A percentile compares a stretch with the other conserved stretches of the same genome.
Evolutionary conservation across 768 basidiomycete genomes (phyloP).

Genomic region (Lactarius hatsudake): DNA sequence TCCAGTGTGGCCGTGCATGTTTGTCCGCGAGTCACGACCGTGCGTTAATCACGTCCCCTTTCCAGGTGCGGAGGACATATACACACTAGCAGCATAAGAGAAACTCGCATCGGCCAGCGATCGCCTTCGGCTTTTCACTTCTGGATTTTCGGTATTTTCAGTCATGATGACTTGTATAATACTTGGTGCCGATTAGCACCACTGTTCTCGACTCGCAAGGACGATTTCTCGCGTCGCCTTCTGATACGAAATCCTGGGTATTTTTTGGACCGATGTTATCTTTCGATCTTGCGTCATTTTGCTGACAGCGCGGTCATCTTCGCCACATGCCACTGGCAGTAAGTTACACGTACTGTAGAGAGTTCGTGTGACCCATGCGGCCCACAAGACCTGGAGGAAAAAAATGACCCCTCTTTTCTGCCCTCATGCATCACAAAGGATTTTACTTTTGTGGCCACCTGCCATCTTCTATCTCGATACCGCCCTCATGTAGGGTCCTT

Average conservation of each 20-base stretch:
- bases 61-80: too few species aligned
- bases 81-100: too few species aligned
- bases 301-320: background rate
- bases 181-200: background rate
- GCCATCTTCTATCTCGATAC: background rate
- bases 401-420: background rate
- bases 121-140: too few species aligned
- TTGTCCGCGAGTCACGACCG: too few species aligned
- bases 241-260: background rate
- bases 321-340: background rate
- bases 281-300: background rate
- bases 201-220: too few species aligned
- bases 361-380: background rate
- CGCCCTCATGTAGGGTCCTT: background rate
- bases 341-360: background rate
- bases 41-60: too few species aligned
- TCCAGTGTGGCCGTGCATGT: background rate
- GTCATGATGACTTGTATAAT: too few species aligned
- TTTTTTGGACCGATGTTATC: background rate
- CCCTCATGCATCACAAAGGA: background rate
- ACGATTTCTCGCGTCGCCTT: background rate
- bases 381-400: background rate
- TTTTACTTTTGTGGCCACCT: background rate
- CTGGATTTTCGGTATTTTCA: too few species aligned
- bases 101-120: too few species aligned